These are phyloP conservation scores for Tolypocladium capitatum DNA, from an alignment of 2,329 filamentous ascomycete species.

Conservation along the genomic window DNA sequence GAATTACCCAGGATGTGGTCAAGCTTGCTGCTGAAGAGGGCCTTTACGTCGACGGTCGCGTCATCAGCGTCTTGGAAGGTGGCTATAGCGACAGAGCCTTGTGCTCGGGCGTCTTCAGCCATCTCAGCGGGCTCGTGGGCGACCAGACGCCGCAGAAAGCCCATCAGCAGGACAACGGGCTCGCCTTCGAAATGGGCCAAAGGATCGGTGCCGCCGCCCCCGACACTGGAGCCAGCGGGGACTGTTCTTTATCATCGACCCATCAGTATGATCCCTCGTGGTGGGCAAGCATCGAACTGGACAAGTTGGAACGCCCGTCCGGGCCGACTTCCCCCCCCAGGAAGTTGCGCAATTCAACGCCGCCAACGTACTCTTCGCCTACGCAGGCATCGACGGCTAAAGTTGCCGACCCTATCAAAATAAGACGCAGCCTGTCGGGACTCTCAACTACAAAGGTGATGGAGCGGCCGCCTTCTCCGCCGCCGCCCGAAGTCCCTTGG, in stretches of 20 bases:
- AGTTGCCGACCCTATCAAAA: slow-evolving; percentile 53
- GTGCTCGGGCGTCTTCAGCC: slow-evolving; percentile 77
- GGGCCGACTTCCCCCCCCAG: slow-evolving; percentile 33
- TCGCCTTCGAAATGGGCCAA: slow-evolving; percentile 46
- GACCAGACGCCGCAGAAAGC: slow-evolving; percentile 28
- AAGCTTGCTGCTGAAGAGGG: slow-evolving; percentile 68
- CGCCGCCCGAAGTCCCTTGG: slow-evolving; percentile 76
- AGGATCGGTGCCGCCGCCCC: slow-evolving; percentile 29
- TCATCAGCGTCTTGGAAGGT: slow-evolving; percentile 90
- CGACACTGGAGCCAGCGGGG: slow-evolving; percentile 9
- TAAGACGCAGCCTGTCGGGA: slow-evolving; percentile 50
- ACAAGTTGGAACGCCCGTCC: slow-evolving; percentile 52
- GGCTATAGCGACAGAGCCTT: slow-evolving; percentile 91
- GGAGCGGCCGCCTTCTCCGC: slow-evolving; percentile 43
- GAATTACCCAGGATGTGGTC: slow-evolving; percentile 75
- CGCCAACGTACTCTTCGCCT: slow-evolving; percentile 70
- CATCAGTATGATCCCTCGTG: slow-evolving; percentile 52
- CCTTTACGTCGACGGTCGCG: slow-evolving; percentile 63
- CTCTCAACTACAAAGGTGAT: slow-evolving; percentile 18
- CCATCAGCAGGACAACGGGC: slow-evolving; percentile 20
- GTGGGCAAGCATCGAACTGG: slow-evolving; percentile 56
- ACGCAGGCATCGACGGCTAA: slow-evolving; percentile 81
- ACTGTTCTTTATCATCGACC: slow-evolving; percentile 11
- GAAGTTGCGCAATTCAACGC: slow-evolving; percentile 40
- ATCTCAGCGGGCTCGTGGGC: slow-evolving; percentile 69